A percentile compares a stretch with the other conserved stretches of the same genome.
These are phyloP conservation scores for Populus simonii DNA, from an alignment of 345 rosid species.

Conservation along the genomic window DNA sequence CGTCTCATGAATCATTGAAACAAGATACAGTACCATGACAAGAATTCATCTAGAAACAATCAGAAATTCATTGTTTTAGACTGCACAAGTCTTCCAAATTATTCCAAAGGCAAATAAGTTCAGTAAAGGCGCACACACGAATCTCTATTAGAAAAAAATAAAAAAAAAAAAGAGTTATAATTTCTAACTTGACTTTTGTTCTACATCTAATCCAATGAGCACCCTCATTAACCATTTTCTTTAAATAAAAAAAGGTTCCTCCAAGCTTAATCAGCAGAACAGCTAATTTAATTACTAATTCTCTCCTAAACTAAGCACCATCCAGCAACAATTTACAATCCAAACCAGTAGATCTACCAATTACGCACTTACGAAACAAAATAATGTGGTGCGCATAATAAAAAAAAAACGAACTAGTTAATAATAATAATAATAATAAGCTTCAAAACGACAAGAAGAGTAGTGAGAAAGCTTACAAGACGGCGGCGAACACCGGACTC, in stretches of 20 bases:
- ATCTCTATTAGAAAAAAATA: neutral
- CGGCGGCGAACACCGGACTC: conserved; percentile 63
- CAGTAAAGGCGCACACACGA: neutral
- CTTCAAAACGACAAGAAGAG: neutral
- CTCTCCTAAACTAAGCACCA: neutral
- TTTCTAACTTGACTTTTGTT: neutral
- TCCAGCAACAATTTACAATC: neutral
- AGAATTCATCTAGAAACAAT: neutral
- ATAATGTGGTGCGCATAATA: neutral
- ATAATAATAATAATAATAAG: neutral
- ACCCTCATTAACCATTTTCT: neutral
- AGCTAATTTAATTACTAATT: neutral
- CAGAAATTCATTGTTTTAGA: neutral
- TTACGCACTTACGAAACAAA: neutral
- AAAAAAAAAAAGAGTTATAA: too few relatives aligned
- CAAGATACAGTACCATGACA: neutral
- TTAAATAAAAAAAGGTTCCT: neutral
- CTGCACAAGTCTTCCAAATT: neutral
- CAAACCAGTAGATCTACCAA: neutral
- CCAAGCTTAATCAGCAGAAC: neutral
- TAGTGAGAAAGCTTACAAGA: conserved; percentile 39
- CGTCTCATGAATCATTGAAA: neutral
- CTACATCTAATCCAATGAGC: neutral
- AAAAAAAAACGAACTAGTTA: neutral
- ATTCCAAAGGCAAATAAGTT: neutral